Percentiles rank a stretch among this genome's conserved stretches.
These are phyloP conservation scores for Penicillium daleae DNA, from an alignment of 495 filamentous ascomycete species.

Conservation along the genomic window DNA sequence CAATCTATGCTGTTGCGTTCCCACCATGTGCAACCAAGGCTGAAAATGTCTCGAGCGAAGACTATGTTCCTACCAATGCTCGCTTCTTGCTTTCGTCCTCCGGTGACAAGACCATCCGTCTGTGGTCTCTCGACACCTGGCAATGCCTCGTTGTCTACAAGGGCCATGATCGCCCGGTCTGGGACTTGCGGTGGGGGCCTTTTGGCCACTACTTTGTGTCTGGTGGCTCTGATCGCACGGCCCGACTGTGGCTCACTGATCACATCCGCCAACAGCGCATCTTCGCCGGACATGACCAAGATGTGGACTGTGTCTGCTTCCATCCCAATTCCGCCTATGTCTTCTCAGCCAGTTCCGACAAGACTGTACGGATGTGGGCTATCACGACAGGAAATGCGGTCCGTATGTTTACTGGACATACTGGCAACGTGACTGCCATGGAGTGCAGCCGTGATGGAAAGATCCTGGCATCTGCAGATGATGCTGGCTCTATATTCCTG, in stretches of 20 bases:
- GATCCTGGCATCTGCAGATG: slow-evolving; percentile 84
- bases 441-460: slow-evolving; percentile 86
- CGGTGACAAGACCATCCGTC: slow-evolving; percentile 80
- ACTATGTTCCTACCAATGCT: slow-evolving; percentile 60
- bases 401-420: slow-evolving; percentile 90
- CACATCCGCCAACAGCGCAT: slow-evolving; percentile 87
- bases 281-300: slow-evolving; percentile 87
- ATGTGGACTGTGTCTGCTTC: slow-evolving; percentile 82
- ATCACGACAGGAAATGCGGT: slow-evolving; percentile 81
- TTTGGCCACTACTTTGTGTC: slow-evolving; percentile 95
- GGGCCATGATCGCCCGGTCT: slow-evolving; percentile 84
- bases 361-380: slow-evolving; percentile 97
- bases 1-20: slow-evolving; percentile 88
- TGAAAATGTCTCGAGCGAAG: slow-evolving; percentile 47
- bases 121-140: slow-evolving; percentile 93
- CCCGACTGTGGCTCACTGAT: slow-evolving; percentile 87
- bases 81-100: slow-evolving; percentile 85
- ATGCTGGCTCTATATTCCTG: slow-evolving; percentile 81
- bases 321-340: slow-evolving; percentile 92
- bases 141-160: slow-evolving; percentile 90
- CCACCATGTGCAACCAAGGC: slow-evolving; percentile 70
- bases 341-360: slow-evolving; percentile 88
- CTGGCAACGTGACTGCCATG: slow-evolving; percentile 78
- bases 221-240: slow-evolving; percentile 83
- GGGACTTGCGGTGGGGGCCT: slow-evolving; percentile 88